Evolutionary conservation across 768 basidiomycete species (phyloP), one percentile per base, ranked within the genome.

Genomic region (Leccinum incarnatum): DNA sequence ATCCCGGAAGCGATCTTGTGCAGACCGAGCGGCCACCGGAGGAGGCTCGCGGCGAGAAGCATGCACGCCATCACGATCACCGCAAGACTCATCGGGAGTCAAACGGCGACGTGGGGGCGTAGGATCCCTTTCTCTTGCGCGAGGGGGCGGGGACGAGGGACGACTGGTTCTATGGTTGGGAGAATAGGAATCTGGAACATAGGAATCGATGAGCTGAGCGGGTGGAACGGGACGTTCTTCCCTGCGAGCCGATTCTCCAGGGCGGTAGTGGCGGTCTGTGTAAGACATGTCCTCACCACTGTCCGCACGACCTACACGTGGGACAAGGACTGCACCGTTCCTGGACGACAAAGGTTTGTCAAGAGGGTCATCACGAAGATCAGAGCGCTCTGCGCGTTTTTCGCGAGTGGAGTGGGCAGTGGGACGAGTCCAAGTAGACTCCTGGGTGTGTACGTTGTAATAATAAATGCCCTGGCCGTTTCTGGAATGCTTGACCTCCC

Each of bases 191-290:
- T 70, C 73, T 65, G 69, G 67, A 54, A 68, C 50, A 32, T 72
- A 72, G 54, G 69, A 62, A 56, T 71, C 65, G 34, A 58, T 57
- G 54, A 53, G 61, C 49, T 72, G 66, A 57, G 66, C 37, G 1
- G 74, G 53, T 3, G 56, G 32, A 50, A 21, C 32, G 5, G 64
- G 57, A 47, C 68, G 68, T 54, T 74, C 72, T 34, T 73, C 73
- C 21, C 72, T 62, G 2, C 72, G 66, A 59, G 36, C 50, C 11
- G 63, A 48, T 36, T 73, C 72, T 47, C 69, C 76, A 34, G 86
- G 85, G 51, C 85, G 82, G 69, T 89, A 88, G 69, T 87, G 84
- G 29, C 87, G 81, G 68, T 88, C 87, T 57, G 81, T 75, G 56
- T 80, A 84, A 17, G 83, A 79, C 56, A 87, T 76, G 62, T 64